phyloP scores from a whole-genome alignment of 2,329 filamentous ascomycete genomes.

The Fusarium sp. region DNA sequence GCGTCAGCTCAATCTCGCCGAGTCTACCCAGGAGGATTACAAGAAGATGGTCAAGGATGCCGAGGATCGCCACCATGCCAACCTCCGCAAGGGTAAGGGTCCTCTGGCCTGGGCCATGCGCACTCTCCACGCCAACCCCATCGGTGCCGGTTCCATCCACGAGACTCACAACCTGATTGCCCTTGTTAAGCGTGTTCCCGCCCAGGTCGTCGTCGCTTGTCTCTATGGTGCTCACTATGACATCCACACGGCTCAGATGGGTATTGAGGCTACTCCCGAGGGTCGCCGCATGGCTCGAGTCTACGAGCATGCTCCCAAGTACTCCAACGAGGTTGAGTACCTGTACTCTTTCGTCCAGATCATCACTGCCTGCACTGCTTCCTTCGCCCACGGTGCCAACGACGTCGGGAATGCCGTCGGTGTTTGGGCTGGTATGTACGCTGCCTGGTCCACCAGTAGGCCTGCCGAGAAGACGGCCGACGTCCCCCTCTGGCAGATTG shows the following conservation, averaged over 20 bases:
- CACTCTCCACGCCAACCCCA: slow-evolving; percentile 75
- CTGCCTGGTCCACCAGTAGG: slow-evolving; percentile 70
- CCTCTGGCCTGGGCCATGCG: slow-evolving; percentile 88
- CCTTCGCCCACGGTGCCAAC: slow-evolving; percentile 80
- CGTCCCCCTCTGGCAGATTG: slow-evolving; percentile 80
- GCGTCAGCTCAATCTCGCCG: slow-evolving; percentile 48
- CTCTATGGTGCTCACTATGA: slow-evolving; percentile 85
- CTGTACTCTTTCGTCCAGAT: slow-evolving; percentile 73
- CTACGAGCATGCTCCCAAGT: slow-evolving; percentile 71
- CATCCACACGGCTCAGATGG: slow-evolving; percentile 78
- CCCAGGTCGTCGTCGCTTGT: slow-evolving; percentile 67
- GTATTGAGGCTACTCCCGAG: slow-evolving; percentile 76
- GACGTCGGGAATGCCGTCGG: slow-evolving; percentile 78
- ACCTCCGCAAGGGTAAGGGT: slow-evolving; percentile 68
- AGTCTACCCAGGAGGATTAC: slow-evolving; percentile 63
- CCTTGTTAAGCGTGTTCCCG: slow-evolving; percentile 71
- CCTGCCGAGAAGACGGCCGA: slow-evolving; percentile 68
- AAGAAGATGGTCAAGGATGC: slow-evolving; percentile 67
- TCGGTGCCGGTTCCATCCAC: slow-evolving; percentile 77
- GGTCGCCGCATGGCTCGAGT: slow-evolving; percentile 69
- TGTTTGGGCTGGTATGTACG: slow-evolving; percentile 75
- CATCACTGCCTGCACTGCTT: slow-evolving; percentile 74
- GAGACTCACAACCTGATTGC: slow-evolving; percentile 75
- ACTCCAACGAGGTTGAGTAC: slow-evolving; percentile 76
- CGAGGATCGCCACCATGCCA: slow-evolving; percentile 67